phyloP scores from a whole-genome alignment of 1,139 yeast species.

The Entelexis sorbosivorans region DNA sequence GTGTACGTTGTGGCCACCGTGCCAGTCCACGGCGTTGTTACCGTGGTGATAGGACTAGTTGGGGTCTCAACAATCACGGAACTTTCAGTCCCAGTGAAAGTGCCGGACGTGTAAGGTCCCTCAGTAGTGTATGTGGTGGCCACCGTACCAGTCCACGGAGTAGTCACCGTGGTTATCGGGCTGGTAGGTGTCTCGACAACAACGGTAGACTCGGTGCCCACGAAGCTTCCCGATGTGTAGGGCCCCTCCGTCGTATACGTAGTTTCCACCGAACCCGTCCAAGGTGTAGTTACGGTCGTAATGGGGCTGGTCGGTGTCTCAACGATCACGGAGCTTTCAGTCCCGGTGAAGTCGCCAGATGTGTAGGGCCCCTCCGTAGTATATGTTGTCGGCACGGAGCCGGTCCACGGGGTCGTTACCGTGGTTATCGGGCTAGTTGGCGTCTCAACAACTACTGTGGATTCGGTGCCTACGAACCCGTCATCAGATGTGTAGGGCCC shows the following conservation, averaged over 20 bases:
- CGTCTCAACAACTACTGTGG: constrained; percentile 7
- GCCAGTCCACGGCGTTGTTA: constrained; percentile 5
- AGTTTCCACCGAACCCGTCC: background rate
- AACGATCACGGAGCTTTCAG: background rate
- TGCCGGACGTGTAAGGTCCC: background rate
- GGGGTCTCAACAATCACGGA: background rate
- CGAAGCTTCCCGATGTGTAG: background rate
- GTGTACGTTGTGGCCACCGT: background rate
- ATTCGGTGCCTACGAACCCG: background rate
- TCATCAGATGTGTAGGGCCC: background rate
- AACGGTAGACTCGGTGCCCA: background rate
- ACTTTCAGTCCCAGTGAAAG: background rate
- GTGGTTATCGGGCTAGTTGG: constrained; percentile 2
- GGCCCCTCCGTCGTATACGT: background rate
- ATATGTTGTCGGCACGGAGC: background rate
- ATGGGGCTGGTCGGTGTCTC: constrained; percentile 2
- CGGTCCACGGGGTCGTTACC: constrained; percentile 1
- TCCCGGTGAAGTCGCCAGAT: background rate
- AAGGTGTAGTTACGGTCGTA: constrained; percentile 4
- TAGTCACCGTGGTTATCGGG: background rate
- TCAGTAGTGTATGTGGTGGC: background rate
- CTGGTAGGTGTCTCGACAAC: constrained; percentile 5
- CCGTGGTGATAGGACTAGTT: background rate
- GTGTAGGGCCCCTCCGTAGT: background rate
- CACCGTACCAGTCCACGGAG: background rate